A percentile compares a stretch with the other conserved stretches of the same genome.
Evolutionary conservation across 257 asterid species (phyloP).

Genomic region (Solanum microdontum): DNA sequence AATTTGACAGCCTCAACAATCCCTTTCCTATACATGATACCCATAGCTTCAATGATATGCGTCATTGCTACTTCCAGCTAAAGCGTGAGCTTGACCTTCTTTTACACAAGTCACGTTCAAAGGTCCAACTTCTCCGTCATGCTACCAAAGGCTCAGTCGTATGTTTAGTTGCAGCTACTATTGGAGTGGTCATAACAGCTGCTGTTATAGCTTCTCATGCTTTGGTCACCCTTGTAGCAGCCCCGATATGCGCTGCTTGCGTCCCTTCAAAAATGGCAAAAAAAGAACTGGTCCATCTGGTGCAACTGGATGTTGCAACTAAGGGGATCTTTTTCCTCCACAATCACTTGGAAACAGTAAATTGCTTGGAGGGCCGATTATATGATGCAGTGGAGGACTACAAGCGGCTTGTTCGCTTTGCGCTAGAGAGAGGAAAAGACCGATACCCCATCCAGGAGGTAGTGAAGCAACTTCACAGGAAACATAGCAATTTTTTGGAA

Average conservation of each 20-base stretch:
- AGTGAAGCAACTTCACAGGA: slow-evolving; percentile 50
- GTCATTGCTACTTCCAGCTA: slow-evolving; percentile 51
- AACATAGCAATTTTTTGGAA: slow-evolving; percentile 37
- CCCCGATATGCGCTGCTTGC: slow-evolving; percentile 16
- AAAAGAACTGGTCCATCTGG: slow-evolving; percentile 44
- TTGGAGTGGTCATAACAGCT: slow-evolving; percentile 61
- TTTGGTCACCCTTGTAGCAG: slow-evolving; percentile 30
- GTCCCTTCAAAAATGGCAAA: slow-evolving; percentile 25
- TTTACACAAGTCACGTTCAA: slow-evolving; percentile 39
- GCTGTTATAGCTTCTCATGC: slow-evolving; percentile 56
- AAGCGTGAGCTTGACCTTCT: slow-evolving; percentile 39
- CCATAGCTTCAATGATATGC: slow-evolving; percentile 43
- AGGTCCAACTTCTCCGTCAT: slow-evolving; percentile 16
- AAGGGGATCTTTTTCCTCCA: slow-evolving; percentile 55
- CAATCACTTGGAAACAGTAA: slow-evolving; percentile 61
- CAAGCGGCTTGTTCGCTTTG: slow-evolving; percentile 36
- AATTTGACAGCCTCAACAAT: slow-evolving; percentile 43
- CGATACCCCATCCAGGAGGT: slow-evolving; percentile 55
- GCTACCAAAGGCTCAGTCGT: slow-evolving; percentile 42
- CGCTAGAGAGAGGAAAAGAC: slow-evolving; percentile 61
- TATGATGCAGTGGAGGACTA: slow-evolving; percentile 42
- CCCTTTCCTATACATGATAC: slow-evolving; percentile 44
- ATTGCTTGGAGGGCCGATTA: slow-evolving; percentile 52
- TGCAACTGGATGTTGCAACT: slow-evolving; percentile 73
- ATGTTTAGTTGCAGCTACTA: slow-evolving; percentile 40